phyloP scores from a whole-genome alignment of 2,329 filamentous ascomycete species.

The Alternaria hordeiaustralica region DNA sequence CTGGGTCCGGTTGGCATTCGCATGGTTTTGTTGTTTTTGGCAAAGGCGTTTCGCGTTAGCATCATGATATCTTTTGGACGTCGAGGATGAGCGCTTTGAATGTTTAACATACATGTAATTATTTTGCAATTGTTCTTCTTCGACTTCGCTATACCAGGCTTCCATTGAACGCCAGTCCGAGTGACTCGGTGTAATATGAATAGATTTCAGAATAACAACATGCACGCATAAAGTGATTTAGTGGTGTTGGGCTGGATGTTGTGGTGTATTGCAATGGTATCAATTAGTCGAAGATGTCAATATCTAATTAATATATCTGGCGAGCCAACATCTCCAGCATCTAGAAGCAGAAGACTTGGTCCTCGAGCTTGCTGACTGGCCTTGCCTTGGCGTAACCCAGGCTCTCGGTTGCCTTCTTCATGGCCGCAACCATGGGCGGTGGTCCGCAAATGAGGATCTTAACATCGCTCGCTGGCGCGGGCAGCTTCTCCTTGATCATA shows the following conservation, averaged over 20 bases:
- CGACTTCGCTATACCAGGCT: not conserved
- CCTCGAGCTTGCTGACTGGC: conserved; percentile 95
- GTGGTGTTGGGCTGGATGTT: not conserved
- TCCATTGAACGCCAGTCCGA: not conserved
- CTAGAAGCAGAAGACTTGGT: conserved; percentile 97
- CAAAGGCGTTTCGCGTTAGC: not conserved
- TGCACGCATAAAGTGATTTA: not conserved
- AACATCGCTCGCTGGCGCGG: conserved; percentile 82
- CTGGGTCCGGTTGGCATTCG: not conserved
- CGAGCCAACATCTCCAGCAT: too few species aligned
- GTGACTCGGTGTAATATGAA: too few species aligned
- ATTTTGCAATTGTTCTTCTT: not conserved
- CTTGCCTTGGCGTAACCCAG: conserved; percentile 91
- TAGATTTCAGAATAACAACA: not conserved
- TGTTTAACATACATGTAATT: not conserved
- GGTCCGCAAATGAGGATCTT: conserved; percentile 96
- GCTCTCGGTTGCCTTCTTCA: conserved; percentile 93
- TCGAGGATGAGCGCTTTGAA: not conserved
- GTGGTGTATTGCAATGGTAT: not conserved
- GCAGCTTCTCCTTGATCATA: conserved; percentile 89
- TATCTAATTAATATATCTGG: not conserved
- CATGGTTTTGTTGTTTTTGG: not conserved
- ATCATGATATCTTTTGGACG: not conserved
- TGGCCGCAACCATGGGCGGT: conserved; percentile 92
- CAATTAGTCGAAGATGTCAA: not conserved